These are phyloP conservation scores for Rhizopus sp. DNA, from an alignment of 371 early-diverging fungal genomes.

Conservation along the genomic window DNA sequence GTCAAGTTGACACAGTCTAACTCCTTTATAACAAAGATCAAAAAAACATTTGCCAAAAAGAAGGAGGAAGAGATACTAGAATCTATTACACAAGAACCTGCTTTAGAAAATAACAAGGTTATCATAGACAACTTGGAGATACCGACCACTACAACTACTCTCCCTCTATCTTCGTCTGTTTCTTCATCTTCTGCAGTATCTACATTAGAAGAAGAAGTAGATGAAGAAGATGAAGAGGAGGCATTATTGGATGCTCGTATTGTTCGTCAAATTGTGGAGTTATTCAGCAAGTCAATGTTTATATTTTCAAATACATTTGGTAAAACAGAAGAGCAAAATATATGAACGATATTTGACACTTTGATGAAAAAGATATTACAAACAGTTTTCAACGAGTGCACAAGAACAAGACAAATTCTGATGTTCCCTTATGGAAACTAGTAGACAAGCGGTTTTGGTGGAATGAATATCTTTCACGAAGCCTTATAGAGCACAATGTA, in stretches of 20 bases:
- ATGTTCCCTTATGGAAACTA: constrained; percentile 25
- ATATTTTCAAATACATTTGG: constrained; percentile 66
- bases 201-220: constrained; percentile 17
- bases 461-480: constrained; percentile 63
- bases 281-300: constrained; percentile 67
- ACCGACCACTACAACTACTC: constrained; percentile 15
- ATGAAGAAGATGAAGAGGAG: constrained; percentile 33
- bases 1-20: constrained; percentile 23
- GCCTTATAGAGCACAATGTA: constrained; percentile 46
- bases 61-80: constrained; percentile 8
- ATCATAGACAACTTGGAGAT: constrained; percentile 20
- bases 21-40: constrained; percentile 32
- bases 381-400: constrained; percentile 42
- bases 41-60: constrained; percentile 25
- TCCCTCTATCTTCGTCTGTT: constrained; percentile 11
- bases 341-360: neutral
- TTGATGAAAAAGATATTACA: constrained; percentile 39
- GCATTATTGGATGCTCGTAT: constrained; percentile 58
- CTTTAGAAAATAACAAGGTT: constrained; percentile 19
- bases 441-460: constrained; percentile 65
- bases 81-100: constrained; percentile 2
- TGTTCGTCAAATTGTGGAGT: constrained; percentile 60
- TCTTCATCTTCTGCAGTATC: constrained; percentile 16
- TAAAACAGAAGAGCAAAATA: constrained; percentile 13
- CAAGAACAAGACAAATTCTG: constrained; percentile 26